phyloP scores from a whole-genome alignment of 2,329 filamentous ascomycete species.

The Gliomastix tumulicola region DNA sequence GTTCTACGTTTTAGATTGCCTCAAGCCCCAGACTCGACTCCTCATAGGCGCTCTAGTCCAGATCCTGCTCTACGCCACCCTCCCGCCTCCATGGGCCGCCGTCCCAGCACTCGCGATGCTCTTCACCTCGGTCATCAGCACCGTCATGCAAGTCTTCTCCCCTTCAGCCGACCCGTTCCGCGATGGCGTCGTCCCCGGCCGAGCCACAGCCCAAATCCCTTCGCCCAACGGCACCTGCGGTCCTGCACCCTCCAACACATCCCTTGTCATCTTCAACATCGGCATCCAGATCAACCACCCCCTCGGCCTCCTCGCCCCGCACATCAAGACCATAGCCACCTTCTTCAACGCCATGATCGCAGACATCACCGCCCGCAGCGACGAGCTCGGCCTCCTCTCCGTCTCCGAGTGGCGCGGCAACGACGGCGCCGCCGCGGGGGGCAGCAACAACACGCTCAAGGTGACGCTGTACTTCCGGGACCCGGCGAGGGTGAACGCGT shows the following conservation, averaged over 20 bases:
- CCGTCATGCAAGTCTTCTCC: constrained; percentile 14
- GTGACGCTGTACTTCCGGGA: constrained; percentile 43
- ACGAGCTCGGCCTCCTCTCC: constrained; percentile 40
- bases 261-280: constrained; percentile 35
- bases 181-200: constrained; percentile 20
- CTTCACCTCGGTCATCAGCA: constrained; percentile 20
- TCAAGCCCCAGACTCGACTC: constrained; percentile 22
- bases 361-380: constrained; percentile 23
- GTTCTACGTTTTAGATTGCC: too few species aligned
- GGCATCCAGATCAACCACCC: constrained; percentile 40
- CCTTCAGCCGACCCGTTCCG: constrained; percentile 12
- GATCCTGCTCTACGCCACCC: constrained; percentile 17
- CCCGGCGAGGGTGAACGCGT: constrained; percentile 39
- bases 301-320: constrained; percentile 38
- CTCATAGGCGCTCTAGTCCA: constrained; percentile 26
- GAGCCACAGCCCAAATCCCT: constrained; percentile 24
- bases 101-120: constrained; percentile 21
- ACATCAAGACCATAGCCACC: constrained; percentile 26
- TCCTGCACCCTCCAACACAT: constrained; percentile 14
- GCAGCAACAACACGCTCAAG: constrained; percentile 32
- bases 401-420: constrained; percentile 30
- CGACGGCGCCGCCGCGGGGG: constrained; percentile 13
- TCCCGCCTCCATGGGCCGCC: constrained; percentile 25
- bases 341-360: constrained; percentile 30
- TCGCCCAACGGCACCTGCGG: constrained; percentile 14